Evolutionary conservation across 148 eudicot genomes (phyloP), one percentile per base, ranked within the genome.

Genomic region (Gaultheria prostrata): DNA sequence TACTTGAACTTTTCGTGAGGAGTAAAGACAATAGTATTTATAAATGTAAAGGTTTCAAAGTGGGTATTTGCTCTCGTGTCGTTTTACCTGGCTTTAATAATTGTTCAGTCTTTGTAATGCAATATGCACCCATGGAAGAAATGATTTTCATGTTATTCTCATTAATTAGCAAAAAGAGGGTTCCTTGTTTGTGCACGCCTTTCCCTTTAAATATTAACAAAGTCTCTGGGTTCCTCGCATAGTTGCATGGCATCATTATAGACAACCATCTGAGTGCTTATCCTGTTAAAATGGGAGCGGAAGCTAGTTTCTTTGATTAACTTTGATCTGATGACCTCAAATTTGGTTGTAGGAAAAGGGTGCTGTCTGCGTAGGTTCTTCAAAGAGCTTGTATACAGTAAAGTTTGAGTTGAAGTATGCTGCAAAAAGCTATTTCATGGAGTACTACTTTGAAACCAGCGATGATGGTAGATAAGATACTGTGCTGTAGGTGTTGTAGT

Each of bases 341-440:
- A 48, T 80, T 77, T 82, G 85, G 61, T 71, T 79, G 54, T 84
- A 95, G 98, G 92, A 87, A 88, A 95, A 95, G 84, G 97, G 91
- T 69, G 92, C 98, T n/a, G 83, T 77, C 78, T 86, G 43, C 78
- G 88, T 92, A 83, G 92, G 87, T 84, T 63, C 84, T 85, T 88
- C 91, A 26, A 91, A 90, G 77, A 86, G 85, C 84, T 84, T 95
- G 77, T 90, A 87, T 80, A 94, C 86, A 84, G 92, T 92, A 76
- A 94, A 86, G 78, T 86, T 87, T 79, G 98, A 94, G 84, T 88
- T 95, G 87, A 95, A 91, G 78, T 91, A 95, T 88, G 86, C 93
- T 73, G 85, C 56, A 83, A 95, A 94, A 87, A 93, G 86, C 88
- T 95, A 95, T 84, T 86, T 82, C 84, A 92, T 95, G 93, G 98